phyloP scores from a whole-genome alignment of 805 yeast species.

The Metschnikowia kofuensis region DNA sequence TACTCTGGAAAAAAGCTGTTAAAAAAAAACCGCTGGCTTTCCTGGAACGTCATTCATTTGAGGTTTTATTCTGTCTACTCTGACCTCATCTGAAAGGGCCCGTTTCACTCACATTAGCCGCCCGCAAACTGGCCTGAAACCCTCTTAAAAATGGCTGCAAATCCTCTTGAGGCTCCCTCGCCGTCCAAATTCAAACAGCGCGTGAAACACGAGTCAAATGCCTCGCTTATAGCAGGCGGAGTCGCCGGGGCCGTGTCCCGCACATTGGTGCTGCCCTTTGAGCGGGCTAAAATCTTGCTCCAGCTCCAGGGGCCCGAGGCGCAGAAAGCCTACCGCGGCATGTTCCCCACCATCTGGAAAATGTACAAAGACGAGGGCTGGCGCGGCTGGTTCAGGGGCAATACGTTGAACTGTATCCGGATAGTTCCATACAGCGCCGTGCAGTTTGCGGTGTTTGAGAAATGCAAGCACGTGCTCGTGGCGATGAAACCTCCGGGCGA shows the following conservation, averaged over 20 bases:
- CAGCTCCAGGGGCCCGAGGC: slow-evolving; percentile 77
- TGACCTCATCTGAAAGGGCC: too few relatives aligned
- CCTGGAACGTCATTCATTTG: too few relatives aligned
- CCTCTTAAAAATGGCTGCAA: background rate
- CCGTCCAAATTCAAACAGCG: slow-evolving; percentile 15
- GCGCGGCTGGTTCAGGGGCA: slow-evolving; percentile 86
- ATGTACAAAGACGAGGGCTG: slow-evolving; percentile 92
- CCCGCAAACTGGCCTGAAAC: too few relatives aligned
- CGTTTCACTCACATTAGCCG: background rate
- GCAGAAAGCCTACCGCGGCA: slow-evolving; percentile 57
- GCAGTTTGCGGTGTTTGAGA: slow-evolving; percentile 83
- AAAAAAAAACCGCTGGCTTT: too few relatives aligned
- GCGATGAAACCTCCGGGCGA: slow-evolving; percentile 22
- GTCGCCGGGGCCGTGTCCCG: slow-evolving; percentile 77
- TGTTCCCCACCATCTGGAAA: slow-evolving; percentile 66
- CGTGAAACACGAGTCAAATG: slow-evolving; percentile 49
- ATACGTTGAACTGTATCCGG: slow-evolving; percentile 83
- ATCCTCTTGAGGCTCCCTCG: background rate
- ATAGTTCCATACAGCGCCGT: slow-evolving; percentile 94
- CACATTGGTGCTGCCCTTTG: slow-evolving; percentile 93
- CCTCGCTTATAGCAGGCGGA: slow-evolving; percentile 73
- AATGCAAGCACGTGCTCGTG: slow-evolving; percentile 43
- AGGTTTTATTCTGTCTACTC: too few relatives aligned
- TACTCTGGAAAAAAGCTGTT: too few relatives aligned
- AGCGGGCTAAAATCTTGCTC: slow-evolving; percentile 85